These are phyloP conservation scores for Wilhelminamyces savonicus DNA, from an alignment of 805 yeast genomes.

Conservation along the genomic window DNA sequence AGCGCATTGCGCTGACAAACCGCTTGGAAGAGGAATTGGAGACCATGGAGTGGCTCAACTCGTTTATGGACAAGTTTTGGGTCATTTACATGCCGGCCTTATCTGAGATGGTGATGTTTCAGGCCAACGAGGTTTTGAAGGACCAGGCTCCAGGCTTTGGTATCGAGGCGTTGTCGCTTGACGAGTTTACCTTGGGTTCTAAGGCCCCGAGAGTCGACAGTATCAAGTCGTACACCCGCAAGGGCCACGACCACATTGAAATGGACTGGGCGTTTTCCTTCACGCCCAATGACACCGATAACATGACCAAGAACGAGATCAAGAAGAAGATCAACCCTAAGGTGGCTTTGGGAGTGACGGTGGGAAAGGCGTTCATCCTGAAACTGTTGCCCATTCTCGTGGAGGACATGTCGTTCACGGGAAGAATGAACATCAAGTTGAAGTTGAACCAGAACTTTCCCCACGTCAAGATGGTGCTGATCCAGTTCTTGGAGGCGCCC, in stretches of 20 bases:
- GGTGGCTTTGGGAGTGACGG: constrained; percentile 71
- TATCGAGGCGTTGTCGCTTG: constrained; percentile 65
- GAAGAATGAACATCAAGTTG: constrained; percentile 59
- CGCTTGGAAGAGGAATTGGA: constrained; percentile 58
- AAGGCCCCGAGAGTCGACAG: constrained; percentile 73
- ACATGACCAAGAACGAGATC: constrained; percentile 73
- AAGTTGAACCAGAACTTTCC: constrained; percentile 64
- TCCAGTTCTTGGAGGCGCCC: constrained; percentile 74
- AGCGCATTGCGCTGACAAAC: constrained; percentile 57
- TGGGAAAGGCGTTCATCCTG: constrained; percentile 76
- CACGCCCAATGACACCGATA: constrained; percentile 76
- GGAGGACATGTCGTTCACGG: constrained; percentile 73
- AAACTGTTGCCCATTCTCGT: constrained; percentile 73
- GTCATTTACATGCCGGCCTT: constrained; percentile 83
- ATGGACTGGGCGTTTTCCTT: constrained; percentile 83
- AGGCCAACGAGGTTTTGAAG: constrained; percentile 61
- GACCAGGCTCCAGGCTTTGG: constrained; percentile 81
- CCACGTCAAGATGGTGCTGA: constrained; percentile 66
- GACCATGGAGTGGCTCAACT: constrained; percentile 77
- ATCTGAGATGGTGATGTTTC: constrained; percentile 65
- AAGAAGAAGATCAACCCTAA: constrained; percentile 70
- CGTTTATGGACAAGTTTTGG: constrained; percentile 77
- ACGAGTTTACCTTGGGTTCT: constrained; percentile 74
- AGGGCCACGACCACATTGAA: constrained; percentile 61
- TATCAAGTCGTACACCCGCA: constrained; percentile 66